Evolutionary conservation across 768 basidiomycete species (phyloP), one percentile per base, ranked within the genome.

Genomic region (Erythrobasidium yunnanense): DNA sequence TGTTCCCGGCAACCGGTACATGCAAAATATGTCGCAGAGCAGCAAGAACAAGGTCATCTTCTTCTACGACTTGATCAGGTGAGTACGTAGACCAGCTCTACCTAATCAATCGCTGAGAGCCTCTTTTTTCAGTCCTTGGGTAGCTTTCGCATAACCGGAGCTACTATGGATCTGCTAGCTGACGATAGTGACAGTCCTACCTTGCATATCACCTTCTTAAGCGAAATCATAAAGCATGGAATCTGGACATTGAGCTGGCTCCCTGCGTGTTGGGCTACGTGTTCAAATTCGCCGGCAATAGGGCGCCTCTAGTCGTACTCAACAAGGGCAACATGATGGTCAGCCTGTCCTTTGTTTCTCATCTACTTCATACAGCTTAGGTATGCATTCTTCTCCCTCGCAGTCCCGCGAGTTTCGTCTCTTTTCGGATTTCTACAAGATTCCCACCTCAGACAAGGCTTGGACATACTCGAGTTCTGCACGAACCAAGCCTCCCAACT

Each of bases 311-410:
- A 2, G 49, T 51, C 23, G 60, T 63, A 13, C 60, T 27, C 25
- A 63, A 63, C 32, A 63, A 63, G 49, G 47, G 60, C 46, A 49
- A 27, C 13, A 63, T 63, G 60, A 63, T 63, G 60, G 60, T 51
- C 17, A 13, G 49, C 49, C 38, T 42, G 11, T 42, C 38, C 38
- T n/a, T n/a, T n/a, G n/a, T n/a, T n/a, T n/a, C n/a, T 42, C 38
- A 42, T n/a, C 38, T 42, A 11, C 17, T 8, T 8, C 49, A 51
- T 8, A 51, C 7, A 15, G 49, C 11, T 51, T 51, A 8, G 49
- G 49, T 8, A 23, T 13, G 25, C 8, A 8, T 25, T 8, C 22
- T 25, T 25, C 49, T 15, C 11, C 23, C 22, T 25, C 49, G 23
- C 22, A 51, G 49, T 13, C 60, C 8, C 60, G 52, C 20, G 60